Evolutionary conservation across 2,329 filamentous ascomycete genomes (phyloP).

Genomic region (Fusarium concolor): DNA sequence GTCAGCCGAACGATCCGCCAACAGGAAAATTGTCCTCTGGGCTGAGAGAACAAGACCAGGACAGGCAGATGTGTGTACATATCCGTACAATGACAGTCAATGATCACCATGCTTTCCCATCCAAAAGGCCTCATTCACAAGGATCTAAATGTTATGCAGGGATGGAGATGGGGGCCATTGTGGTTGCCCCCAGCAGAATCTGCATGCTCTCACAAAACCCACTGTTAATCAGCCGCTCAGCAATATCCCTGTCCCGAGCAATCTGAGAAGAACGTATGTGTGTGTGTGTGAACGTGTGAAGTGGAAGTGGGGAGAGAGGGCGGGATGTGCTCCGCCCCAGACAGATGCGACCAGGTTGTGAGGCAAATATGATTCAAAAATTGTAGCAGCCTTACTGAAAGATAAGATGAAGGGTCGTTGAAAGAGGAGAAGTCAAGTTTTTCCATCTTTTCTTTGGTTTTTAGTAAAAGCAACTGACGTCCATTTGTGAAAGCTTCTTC

Average conservation of each 20-base stretch:
- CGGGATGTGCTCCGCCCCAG: slow-evolving; percentile 33
- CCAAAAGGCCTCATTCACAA: slow-evolving; percentile 7
- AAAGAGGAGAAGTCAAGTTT: background rate
- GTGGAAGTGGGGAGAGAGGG: slow-evolving; percentile 28
- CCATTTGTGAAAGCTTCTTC: background rate
- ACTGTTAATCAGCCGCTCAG: slow-evolving; percentile 40
- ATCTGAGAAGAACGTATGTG: slow-evolving; percentile 35
- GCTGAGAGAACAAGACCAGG: background rate
- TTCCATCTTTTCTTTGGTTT: background rate
- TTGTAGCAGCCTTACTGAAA: background rate
- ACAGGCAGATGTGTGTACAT: background rate
- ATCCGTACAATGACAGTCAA: background rate
- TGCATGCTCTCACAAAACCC: slow-evolving; percentile 32
- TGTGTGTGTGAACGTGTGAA: too few relatives aligned
- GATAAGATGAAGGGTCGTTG: background rate
- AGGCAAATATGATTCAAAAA: slow-evolving; percentile 16
- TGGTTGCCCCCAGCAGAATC: slow-evolving; percentile 11
- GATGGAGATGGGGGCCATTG: slow-evolving; percentile 14
- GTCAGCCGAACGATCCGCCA: background rate
- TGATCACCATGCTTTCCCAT: background rate
- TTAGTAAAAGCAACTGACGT: background rate
- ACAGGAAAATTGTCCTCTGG: background rate
- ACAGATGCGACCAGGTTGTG: slow-evolving; percentile 15
- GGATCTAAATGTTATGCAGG: slow-evolving; percentile 15
- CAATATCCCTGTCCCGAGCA: slow-evolving; percentile 31